Evolutionary conservation across 306 rosid species (phyloP).

Genomic region (Inga oerstediana): DNA sequence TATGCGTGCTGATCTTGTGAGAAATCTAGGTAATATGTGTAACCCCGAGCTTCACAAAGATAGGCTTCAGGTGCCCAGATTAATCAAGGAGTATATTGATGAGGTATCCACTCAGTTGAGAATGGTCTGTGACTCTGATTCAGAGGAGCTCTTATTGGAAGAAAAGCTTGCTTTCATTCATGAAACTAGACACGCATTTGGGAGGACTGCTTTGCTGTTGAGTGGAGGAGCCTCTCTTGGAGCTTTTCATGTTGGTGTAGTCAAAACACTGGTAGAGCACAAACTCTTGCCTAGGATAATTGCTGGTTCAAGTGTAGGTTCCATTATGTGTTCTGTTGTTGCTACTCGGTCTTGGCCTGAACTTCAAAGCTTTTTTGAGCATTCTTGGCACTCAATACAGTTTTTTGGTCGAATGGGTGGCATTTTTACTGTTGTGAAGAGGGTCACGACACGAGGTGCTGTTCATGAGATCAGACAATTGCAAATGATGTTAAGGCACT

Average conservation of each 20-base stretch:
- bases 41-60: constrained; percentile 92
- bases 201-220: constrained; percentile 91
- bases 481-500: constrained; percentile 86
- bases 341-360: constrained; percentile 99
- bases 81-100: constrained; percentile 87
- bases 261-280: constrained; percentile 83
- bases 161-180: constrained; percentile 94
- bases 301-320: constrained; percentile 98
- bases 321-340: constrained; percentile 90
- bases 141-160: constrained; percentile 82
- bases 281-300: constrained; percentile 90
- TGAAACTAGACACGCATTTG: constrained; percentile 96
- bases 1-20: constrained; percentile 93
- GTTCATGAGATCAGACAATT: constrained; percentile 92
- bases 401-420: constrained; percentile 95
- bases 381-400: constrained; percentile 86
- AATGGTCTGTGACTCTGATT: constrained; percentile 86
- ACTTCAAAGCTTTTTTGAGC: constrained; percentile 90
- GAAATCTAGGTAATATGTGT: constrained; percentile 95
- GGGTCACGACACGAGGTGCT: constrained; percentile 84
- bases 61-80: constrained; percentile 81
- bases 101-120: constrained; percentile 89
- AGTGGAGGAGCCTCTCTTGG: constrained; percentile 99
- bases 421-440: constrained; percentile 81
- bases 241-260: constrained; percentile 87